Base-by-base conservation (phyloP, 306 rosid species). In the Arachis stenosperma region DNA sequence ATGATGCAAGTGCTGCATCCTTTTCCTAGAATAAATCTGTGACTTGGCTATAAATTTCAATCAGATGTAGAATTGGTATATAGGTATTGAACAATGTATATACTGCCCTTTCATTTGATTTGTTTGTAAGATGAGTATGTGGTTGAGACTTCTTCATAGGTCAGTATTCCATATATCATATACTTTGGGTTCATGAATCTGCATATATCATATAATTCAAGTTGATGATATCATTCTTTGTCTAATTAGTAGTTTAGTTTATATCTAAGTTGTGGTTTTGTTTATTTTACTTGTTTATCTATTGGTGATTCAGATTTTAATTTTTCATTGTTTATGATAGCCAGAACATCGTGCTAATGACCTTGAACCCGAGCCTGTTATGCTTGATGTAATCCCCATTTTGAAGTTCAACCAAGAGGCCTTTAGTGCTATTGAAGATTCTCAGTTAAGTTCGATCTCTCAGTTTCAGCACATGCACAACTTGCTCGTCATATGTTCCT, bases 321-420 rank as follows among this genome's bases (percentile, higher is more conserved):
- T 17, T 17, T 17, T 17, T 17, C 17, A 17, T 17, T 17, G 17
- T 17, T 17, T 17, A 17, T 17, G 17, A 17, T 17, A 17, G 17
- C 17, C 17, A 17, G 17, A 17, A 17, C 17, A 17, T 17, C 17
- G 17, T 17, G 17, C 60, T 62, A 84, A 86, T 62, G 92, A 86
- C 71, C 78, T 87, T 43, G 97, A 85, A 73, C 83, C 87, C 10
- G 98, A 85, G 76, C 92, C 91, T 51, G 86, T 85, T 89, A 70
- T 89, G 75, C 86, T 93, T 74, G 88, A 93, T 47, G 97, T 96
- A 46, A 93, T 93, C 75, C 98, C 98, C 11, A 89, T 97, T 68
- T 84, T 86, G 97, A 93, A 89, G 81, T 89, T 81, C 83, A 65
- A 89, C 74, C 92, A 56, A 58, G 91, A 88, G 78, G 92, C 97